Evolutionary conservation across 2,329 filamentous ascomycete genomes (phyloP).

Genomic region (Calonectria pseudoturangicola): DNA sequence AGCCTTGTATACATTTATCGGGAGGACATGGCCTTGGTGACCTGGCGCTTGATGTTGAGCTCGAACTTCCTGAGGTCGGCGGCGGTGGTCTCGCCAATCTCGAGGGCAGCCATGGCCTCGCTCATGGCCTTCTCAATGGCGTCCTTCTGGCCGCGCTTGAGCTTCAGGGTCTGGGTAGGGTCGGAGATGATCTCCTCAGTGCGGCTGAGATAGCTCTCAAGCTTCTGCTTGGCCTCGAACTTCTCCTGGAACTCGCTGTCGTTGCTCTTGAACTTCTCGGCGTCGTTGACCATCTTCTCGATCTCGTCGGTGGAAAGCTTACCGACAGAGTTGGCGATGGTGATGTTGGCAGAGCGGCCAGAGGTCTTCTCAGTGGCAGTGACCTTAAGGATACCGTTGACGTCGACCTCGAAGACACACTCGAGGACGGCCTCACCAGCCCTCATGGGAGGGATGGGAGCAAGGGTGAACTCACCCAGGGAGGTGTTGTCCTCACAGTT

Average conservation of each 20-base stretch:
- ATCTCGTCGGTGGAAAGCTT: constrained; percentile 97
- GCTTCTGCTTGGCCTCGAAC: constrained; percentile 99
- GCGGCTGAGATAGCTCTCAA: constrained; percentile 98
- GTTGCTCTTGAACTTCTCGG: constrained; percentile 98
- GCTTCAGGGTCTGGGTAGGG: constrained; percentile 94
- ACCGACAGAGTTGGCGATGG: constrained; percentile 99
- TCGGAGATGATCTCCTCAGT: constrained; percentile 99
- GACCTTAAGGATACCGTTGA: constrained; percentile 99
- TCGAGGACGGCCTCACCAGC: constrained; percentile 98
- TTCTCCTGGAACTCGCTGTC: constrained; percentile 99
- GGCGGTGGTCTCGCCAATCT: constrained; percentile 92
- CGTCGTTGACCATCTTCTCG: constrained; percentile 97
- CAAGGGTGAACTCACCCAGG: constrained; percentile 96
- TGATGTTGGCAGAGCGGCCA: constrained; percentile 98
- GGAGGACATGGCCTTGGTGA: constrained; percentile 98
- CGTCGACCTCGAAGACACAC: constrained; percentile 99
- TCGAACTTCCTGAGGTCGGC: constrained; percentile 99
- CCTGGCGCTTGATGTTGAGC: constrained; percentile 95
- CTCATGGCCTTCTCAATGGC: constrained; percentile 98
- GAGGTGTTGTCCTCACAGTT: constrained; percentile 99
- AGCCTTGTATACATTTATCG: constrained; percentile 75
- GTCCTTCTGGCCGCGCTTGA: constrained; percentile 99
- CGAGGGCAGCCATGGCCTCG: constrained; percentile 97
- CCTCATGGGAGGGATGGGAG: constrained; percentile 90
- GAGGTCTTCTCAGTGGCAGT: constrained; percentile 99